Evolutionary conservation across 306 rosid genomes (phyloP), one percentile per base, ranked within the genome.

Genomic region (Lagenaria siceraria): DNA sequence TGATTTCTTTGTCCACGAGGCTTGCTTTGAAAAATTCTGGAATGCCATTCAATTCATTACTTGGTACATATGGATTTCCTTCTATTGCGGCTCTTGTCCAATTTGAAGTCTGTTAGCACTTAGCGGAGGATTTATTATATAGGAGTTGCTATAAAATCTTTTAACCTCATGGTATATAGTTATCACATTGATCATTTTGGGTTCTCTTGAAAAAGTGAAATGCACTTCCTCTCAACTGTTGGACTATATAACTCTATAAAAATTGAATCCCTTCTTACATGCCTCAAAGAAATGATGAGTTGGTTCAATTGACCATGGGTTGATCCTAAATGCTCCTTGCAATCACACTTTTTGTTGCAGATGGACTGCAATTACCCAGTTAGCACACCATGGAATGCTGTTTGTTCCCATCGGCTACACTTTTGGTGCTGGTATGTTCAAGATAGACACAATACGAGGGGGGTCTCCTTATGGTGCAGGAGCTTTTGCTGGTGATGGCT

Each of bases 401-500:
- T 95, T 86, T 83, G 97, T 95, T 87, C 99, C 99, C 29, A 68
- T 92, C 11, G 99, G 99, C 63, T 95, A 90, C 85, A 95, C 97
- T 46, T 95, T 92, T 79, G 99, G 97, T 83, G 88, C 92, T 13
- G 96, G 91, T 21, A 92, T 95, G 97, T 92, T 92, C 80, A 95
- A 87, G 85, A 86, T 92, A 93, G 97, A 95, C 46, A 76, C 91
- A 36, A 83, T 88, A 69, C 81, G 97, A 88, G 99, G 97, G 75
- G 99, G 97, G 68, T 83, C 97, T 74, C 97, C 97, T 4, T 92
- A 95, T 76, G 99, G 99, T 49, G 99, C 99, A 0, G 97, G 99
- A 72, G 92, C 84, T 43, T 89, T 82, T 82, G 97, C 99, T 0
- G 99, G 97, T 2, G 99, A 95, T 73, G 99, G 99, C 77, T 81